These are phyloP conservation scores for Mychonastes homosphaera DNA, from an alignment of 139 green algal species.

Conservation along the genomic window DNA sequence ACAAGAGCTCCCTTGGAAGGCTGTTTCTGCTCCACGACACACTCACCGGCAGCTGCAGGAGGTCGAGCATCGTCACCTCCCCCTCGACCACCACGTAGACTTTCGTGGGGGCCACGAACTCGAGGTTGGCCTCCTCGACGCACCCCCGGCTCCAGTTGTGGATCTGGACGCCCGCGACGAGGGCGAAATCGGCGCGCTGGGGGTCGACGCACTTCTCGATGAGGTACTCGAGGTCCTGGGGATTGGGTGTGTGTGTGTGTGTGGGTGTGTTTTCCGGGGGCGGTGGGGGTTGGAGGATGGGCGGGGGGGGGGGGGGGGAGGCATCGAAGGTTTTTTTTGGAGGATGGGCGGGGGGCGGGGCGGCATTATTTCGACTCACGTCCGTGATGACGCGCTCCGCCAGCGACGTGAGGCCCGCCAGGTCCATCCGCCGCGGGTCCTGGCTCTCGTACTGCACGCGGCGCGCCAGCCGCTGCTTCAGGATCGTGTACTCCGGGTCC, in stretches of 20 bases:
- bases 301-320: too few species aligned
- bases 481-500: constrained; percentile 72
- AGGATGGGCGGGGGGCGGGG: background rate
- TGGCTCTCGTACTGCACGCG: constrained; percentile 25
- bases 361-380: constrained; percentile 3
- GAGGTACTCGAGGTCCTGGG: constrained; percentile 57
- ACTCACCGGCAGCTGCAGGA: constrained; percentile 21
- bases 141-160: constrained; percentile 43
- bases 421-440: constrained; percentile 23
- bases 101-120: constrained; percentile 46
- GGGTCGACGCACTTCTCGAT: constrained; percentile 52
- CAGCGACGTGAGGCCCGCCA: constrained; percentile 49
- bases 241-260: background rate
- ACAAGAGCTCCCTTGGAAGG: too few species aligned
- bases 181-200: constrained; percentile 61
- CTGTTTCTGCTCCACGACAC: too few species aligned
- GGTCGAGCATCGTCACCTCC: constrained; percentile 3
- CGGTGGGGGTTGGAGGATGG: background rate
- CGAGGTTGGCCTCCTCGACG: constrained; percentile 37
- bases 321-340: background rate
- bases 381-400: constrained; percentile 52
- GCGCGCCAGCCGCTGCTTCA: constrained; percentile 66
- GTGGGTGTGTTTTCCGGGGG: background rate
- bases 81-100: constrained; percentile 9
- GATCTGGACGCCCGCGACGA: constrained; percentile 64